phyloP scores from a whole-genome alignment of 2,329 filamentous ascomycete genomes.

The Alternaria solani region DNA sequence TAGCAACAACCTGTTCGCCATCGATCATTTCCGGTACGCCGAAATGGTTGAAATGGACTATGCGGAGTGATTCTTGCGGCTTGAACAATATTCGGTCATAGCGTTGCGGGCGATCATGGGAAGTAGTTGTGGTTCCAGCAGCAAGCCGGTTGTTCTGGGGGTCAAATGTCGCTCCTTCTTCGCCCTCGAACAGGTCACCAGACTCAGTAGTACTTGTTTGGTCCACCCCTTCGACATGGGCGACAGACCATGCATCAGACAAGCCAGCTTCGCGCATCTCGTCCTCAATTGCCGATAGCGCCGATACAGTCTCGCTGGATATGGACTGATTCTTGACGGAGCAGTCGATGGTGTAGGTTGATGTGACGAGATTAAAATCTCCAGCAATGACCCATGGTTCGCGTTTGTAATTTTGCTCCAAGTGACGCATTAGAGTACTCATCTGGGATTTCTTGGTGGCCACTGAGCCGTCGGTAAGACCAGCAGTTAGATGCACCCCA shows the following conservation, averaged over 20 bases:
- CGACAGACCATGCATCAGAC: slow-evolving; percentile 62
- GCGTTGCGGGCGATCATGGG: slow-evolving; percentile 68
- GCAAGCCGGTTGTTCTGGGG: slow-evolving; percentile 66
- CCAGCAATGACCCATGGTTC: slow-evolving; percentile 67
- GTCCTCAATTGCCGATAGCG: slow-evolving; percentile 58
- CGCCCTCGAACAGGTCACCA: slow-evolving; percentile 61
- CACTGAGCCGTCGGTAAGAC: slow-evolving; percentile 67
- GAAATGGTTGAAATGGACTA: slow-evolving; percentile 65
- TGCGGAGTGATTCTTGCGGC: slow-evolving; percentile 50
- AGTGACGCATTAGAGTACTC: slow-evolving; percentile 58
- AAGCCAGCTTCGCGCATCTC: slow-evolving; percentile 58
- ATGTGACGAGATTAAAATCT: slow-evolving; percentile 72
- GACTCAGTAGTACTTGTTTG: slow-evolving; percentile 37
- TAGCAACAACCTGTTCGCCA: slow-evolving; percentile 34
- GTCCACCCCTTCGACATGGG: slow-evolving; percentile 56
- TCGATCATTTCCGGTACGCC: slow-evolving; percentile 53
- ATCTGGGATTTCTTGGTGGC: slow-evolving; percentile 66
- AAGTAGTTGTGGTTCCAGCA: slow-evolving; percentile 62
- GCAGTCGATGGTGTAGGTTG: slow-evolving; percentile 62
- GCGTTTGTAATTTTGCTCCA: slow-evolving; percentile 53
- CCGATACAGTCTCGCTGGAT: slow-evolving; percentile 57
- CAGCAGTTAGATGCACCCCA: slow-evolving; percentile 68
- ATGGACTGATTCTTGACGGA: slow-evolving; percentile 64
- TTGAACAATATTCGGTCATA: slow-evolving; percentile 70
- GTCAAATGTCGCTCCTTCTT: slow-evolving; percentile 72